Conservation (phyloP, 495 filamentous ascomycete genomes). For the Penicillium crystallinum region DNA sequence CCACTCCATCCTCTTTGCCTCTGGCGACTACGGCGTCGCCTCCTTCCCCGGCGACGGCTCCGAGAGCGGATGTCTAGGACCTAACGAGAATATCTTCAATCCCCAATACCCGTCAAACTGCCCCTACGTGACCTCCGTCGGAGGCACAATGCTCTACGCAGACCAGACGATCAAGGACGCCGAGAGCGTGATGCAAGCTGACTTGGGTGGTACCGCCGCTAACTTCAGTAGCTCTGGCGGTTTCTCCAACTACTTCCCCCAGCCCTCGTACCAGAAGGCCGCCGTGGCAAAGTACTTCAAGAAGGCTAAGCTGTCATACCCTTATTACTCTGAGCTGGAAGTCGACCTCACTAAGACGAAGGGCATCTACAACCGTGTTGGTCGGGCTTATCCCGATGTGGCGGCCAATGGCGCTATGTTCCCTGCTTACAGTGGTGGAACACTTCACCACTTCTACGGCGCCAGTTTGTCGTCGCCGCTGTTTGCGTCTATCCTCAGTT, state of each 20-base stretch:
- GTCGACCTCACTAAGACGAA: conserved; percentile 37
- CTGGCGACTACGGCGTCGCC: conserved; percentile 56
- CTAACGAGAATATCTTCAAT: conserved; percentile 41
- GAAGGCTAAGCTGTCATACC: conserved; percentile 43
- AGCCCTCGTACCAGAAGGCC: conserved; percentile 52
- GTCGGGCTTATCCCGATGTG: conserved; percentile 63
- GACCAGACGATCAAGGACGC: conserved; percentile 34
- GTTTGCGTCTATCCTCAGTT: conserved; percentile 50
- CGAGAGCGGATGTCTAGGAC: conserved; percentile 33
- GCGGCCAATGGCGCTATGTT: conserved; percentile 56
- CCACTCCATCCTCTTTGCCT: conserved; percentile 55
- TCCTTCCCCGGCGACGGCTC: conserved; percentile 32
- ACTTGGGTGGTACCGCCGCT: conserved; percentile 28
- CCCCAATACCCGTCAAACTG: conserved; percentile 49
- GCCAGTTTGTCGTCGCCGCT: conserved; percentile 54
- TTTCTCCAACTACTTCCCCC: conserved; percentile 62
- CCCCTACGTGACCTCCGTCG: conserved; percentile 49
- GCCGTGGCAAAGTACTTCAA: conserved; percentile 49
- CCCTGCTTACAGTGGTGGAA: conserved; percentile 37
- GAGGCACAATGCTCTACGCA: conserved; percentile 43
- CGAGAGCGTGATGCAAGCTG: conserved; percentile 37
- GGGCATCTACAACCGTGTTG: conserved; percentile 53
- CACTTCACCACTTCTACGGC: conserved; percentile 41
- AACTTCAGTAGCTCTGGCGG: conserved; percentile 56
- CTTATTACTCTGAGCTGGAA: conserved; percentile 28